Conservation (phyloP, 1,284 basidiomycete species). For the Tylopilus sp. region DNA sequence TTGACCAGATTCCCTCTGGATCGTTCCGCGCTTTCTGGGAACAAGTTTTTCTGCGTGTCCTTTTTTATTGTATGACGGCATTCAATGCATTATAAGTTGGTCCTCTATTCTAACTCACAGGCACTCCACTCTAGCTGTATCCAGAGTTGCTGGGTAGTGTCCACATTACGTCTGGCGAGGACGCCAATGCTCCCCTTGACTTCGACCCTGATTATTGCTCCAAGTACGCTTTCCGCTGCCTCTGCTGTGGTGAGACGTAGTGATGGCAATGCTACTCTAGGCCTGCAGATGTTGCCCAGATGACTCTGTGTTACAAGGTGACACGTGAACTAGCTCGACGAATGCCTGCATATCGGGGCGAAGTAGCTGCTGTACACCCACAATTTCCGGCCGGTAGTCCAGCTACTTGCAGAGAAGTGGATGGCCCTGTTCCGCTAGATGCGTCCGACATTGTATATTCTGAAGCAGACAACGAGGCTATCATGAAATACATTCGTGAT, state of each 20-base stretch:
- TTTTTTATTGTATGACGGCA: neutral
- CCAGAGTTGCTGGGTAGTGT: constrained; percentile 41
- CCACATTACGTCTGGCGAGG: constrained; percentile 40
- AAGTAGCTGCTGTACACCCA: constrained; percentile 58
- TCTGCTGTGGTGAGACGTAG: neutral
- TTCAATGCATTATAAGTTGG: neutral
- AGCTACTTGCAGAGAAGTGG: constrained; percentile 49
- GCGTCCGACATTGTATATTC: neutral
- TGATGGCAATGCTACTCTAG: neutral
- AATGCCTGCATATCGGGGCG: constrained; percentile 67
- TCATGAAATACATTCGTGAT: neutral
- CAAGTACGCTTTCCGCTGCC: constrained; percentile 10
- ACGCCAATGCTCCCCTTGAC: constrained; percentile 34
- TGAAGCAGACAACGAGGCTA: neutral
- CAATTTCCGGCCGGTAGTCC: constrained; percentile 57
- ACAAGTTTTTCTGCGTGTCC: neutral
- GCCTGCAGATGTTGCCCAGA: neutral
- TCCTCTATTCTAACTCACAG: constrained; percentile 7
- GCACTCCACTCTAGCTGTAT: constrained; percentile 31
- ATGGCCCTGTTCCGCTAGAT: constrained; percentile 46
- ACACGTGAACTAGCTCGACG: constrained; percentile 61
- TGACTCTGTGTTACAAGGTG: constrained; percentile 39
- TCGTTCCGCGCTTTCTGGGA: neutral
- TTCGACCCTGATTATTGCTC: constrained; percentile 27
- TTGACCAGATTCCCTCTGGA: neutral